Percentiles rank a stretch among this genome's conserved stretches.
phyloP scores from a whole-genome alignment of 768 basidiomycete genomes.

The Lactarius pseudohatsudake region DNA sequence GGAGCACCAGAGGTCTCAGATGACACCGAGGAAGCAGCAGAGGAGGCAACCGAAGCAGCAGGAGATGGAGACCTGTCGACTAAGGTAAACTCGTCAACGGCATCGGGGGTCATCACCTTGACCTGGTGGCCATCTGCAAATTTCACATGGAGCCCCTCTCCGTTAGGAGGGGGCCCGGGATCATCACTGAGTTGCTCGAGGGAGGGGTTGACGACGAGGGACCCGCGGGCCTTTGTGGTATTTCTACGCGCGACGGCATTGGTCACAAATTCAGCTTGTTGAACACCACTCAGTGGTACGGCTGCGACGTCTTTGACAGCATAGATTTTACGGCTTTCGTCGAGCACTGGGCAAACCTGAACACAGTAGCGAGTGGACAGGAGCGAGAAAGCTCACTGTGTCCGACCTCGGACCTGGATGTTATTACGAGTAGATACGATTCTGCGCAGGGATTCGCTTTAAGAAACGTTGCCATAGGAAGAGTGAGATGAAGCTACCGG shows the following conservation, averaged over 20 bases:
- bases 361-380: not conserved
- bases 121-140: slow-evolving; percentile 51
- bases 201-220: slow-evolving; percentile 39
- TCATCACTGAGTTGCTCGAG: slow-evolving; percentile 17
- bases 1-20: slow-evolving; percentile 48
- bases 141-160: slow-evolving; percentile 45
- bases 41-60: slow-evolving; percentile 37
- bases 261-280: slow-evolving; percentile 55
- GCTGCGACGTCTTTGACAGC: slow-evolving; percentile 65
- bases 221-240: slow-evolving; percentile 44
- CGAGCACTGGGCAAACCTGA: slow-evolving; percentile 51
- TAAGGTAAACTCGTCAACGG: slow-evolving; percentile 29
- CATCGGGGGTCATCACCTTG: slow-evolving; percentile 44
- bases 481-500: slow-evolving; percentile 47
- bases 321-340: slow-evolving; percentile 60
- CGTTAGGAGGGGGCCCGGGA: slow-evolving; percentile 15
- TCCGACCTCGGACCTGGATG: slow-evolving; percentile 60
- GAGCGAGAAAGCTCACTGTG: slow-evolving; percentile 48
- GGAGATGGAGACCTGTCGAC: slow-evolving; percentile 31
- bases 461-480: slow-evolving; percentile 5
- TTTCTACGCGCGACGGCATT: slow-evolving; percentile 55
- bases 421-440: slow-evolving; percentile 75
- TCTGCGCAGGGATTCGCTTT: slow-evolving; percentile 41
- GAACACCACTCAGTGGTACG: slow-evolving; percentile 63
- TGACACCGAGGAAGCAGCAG: slow-evolving; percentile 55